Base-by-base conservation (phyloP, 2,329 filamentous ascomycete species). In the Teratosphaeria nubilosa region DNA sequence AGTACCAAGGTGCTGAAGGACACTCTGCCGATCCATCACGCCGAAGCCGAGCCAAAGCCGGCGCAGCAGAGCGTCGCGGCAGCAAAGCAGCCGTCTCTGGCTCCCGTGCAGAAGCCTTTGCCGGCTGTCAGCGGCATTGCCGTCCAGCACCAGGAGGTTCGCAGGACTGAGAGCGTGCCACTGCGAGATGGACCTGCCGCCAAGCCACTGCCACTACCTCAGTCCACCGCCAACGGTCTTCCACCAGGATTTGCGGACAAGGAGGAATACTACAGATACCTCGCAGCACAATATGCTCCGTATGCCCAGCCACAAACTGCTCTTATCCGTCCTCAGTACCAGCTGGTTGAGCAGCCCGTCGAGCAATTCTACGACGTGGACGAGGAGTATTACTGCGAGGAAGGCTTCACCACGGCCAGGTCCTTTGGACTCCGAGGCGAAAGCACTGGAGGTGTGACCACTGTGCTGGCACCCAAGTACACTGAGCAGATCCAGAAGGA, bases 391-490 rank as follows among this genome's bases (percentile, higher is more conserved):
- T 84, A 83, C 60, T 83, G 85, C 55, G 82, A 85, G n/a, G 83
- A 86, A 69, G 83, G 81, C 24, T 86, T 85, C 65, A 87, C 87
- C 59, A 91, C 88, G 24, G 89, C 88, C 58, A 86, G 85, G 25
- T 94, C 90, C 2, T 85, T 88, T 45, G 85, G 87, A 65, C 91
- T 89, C 11, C 84, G 85, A 63, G 65, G 64, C 51, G 87, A 88
- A 65, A 88, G 88, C 51, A 87, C 84, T 30, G 80, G 82, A 20
- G 82, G 80, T 34, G 78, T 81, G 9, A 85, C 82, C 5, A 80
- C 82, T 24, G 76, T 95, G 54, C 77, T 95, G 5, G 86, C 86
- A 37, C 92, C 92, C 10, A 67, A 67, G 64, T 76, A 87, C 62
- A 90, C 85, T 27, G 78, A 82, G 61, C 86, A 86, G 65, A 81